Base-by-base conservation (phyloP, 148 eudicot species). In the Polygonum aviculare region DNA sequence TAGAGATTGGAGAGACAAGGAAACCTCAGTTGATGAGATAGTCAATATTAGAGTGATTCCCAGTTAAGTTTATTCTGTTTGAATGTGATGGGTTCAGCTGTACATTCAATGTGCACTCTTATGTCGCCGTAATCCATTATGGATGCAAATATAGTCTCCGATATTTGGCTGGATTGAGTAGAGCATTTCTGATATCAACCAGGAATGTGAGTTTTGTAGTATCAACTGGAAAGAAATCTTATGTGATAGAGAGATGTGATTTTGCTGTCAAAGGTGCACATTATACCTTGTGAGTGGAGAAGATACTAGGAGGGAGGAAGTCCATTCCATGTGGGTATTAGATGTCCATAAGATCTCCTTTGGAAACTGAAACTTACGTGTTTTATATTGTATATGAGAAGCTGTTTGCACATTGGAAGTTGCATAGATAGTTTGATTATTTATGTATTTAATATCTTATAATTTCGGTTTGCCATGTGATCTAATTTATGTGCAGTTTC, bases 301-400 rank as follows among this genome's bases (percentile, higher is more conserved):
- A 35, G 71, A 62, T 5, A 60, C 36, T 60, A 22, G 71, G 71
- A 65, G 41, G 38, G 67, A 26, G 67, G 71, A 65, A 65, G 35
- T 65, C n/a, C 33, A 26, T 65, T 65, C 19, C 8, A 35, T 35
- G 14, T 60, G 67, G 18, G 41, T 5, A 65, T 2, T 35, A 65
- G 3, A 65, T 65, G 71, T 65, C n/a, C 33, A 14, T 2, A 65
- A 65, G 71, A 65, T 15, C 36, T 65, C 40, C n/a, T 63, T 6
- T 65, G 18, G 41, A 65, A 8, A 33, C 70, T 63, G 70, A 35
- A 63, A 63, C 40, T 63, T 12, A 62, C 12, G 67, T 59, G 36
- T 59, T 59, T 59, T 14, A 22, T 14, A 22, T 4, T 26, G 69
- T 60, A 33, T 31, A 36, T 36, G 44, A 15, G 19, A 67, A 8